Base-by-base conservation (phyloP, 176 grass and related monocot species). In the Oryza nivara region DNA sequence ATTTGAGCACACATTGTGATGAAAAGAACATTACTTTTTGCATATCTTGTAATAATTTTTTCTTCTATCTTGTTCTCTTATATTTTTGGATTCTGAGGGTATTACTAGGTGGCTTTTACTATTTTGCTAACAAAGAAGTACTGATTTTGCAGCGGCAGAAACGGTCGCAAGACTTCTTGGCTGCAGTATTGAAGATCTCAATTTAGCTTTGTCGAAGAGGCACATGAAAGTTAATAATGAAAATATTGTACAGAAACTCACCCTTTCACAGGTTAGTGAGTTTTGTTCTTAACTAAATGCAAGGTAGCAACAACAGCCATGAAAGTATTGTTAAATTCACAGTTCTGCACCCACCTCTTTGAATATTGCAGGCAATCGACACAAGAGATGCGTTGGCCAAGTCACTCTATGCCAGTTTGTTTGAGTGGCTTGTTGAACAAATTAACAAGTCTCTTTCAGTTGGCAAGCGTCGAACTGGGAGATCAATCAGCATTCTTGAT, bases 401-500 rank as follows among this genome's bases (percentile, higher is more conserved):
- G 85, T 93, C 96, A 25, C 79, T 96, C 20, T 99, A 99, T 90
- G 93, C 96, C 14, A 96, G 93, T 79, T 86, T 99, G 73, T 99
- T 99, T 89, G 93, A 94, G 81, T 96, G 91, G 93, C 86, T 99
- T 80, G 91, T 96, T 51, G 96, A 94, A 84, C 96, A 99, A 94
- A 94, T 99, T 76, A 99, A 99, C 77, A 99, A 83, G 52, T 96
- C 96, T 84, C 91, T 99, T 83, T 91, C 89, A 68, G 88, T 93
- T 72, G 89, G 93, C 65, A 96, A 99, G 79, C 88, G 91, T 74
- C 91, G 84, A 82, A 94, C 90, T 69, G 93, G 93, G 73, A 92
- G 93, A 96, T 99, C 96, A 36, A 99, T 99, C 75, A 94, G 91
- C 83, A 99, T 99, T 89, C 93, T 99, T 82, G 96, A 99, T 83